phyloP scores from a whole-genome alignment of 1,284 basidiomycete genomes.

The Ustilago xerochloae region DNA sequence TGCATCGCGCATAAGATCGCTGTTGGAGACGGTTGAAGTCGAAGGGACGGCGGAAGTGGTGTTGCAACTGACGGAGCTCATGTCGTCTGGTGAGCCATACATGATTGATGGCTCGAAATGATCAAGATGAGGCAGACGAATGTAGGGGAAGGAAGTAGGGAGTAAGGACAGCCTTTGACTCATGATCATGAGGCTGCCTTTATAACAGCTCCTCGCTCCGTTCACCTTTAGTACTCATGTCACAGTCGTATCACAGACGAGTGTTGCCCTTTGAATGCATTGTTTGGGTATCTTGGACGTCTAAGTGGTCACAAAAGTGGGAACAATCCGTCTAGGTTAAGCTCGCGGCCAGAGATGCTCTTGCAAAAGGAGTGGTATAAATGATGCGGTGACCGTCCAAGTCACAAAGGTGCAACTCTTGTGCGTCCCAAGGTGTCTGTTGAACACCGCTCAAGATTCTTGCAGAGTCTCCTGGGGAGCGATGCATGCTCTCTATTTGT shows the following conservation, averaged over 20 bases:
- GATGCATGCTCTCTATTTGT: not conserved
- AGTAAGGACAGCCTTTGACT: not conserved
- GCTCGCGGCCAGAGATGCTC: slow-evolving; percentile 6
- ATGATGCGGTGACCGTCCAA: slow-evolving; percentile 47
- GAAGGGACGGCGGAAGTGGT: not conserved
- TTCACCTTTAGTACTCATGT: not conserved
- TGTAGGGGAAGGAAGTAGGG: not conserved
- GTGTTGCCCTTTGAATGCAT: not conserved
- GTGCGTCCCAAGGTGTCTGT: slow-evolving; percentile 41
- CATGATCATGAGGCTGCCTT: too few species aligned
- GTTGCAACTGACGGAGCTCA: slow-evolving; percentile 15
- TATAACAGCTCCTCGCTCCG: not conserved
- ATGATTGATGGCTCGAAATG: slow-evolving; percentile 2
- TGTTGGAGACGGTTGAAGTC: slow-evolving; percentile 21
- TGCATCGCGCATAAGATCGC: slow-evolving; percentile 29
- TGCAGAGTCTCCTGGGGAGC: slow-evolving; percentile 5
- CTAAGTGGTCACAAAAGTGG: not conserved
- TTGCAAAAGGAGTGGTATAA: slow-evolving; percentile 33
- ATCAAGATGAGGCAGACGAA: not conserved
- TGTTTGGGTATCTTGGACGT: slow-evolving; percentile 33
- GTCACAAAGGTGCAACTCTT: slow-evolving; percentile 47
- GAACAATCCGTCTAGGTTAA: slow-evolving; percentile 5
- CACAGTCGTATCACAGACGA: not conserved
- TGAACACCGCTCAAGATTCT: slow-evolving; percentile 29
- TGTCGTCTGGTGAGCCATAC: slow-evolving; percentile 37